Evolutionary conservation across 2,329 filamentous ascomycete genomes (phyloP).

Genomic region (Camillea tinctor): DNA sequence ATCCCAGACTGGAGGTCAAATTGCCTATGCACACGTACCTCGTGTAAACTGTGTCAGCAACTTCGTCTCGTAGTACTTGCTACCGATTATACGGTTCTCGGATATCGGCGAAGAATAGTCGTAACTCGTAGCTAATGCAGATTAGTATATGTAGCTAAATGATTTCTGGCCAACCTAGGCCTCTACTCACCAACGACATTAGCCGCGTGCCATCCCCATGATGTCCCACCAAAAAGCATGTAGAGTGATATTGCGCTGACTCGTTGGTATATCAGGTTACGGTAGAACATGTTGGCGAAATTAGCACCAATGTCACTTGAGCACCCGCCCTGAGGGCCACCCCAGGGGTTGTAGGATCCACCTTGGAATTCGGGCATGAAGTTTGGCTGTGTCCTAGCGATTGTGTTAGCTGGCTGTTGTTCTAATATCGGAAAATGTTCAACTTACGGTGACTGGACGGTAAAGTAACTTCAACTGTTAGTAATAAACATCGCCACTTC

Average conservation of each 20-base stretch:
- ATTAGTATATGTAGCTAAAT: not conserved
- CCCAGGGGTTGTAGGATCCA: slow-evolving; percentile 61
- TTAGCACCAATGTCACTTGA: slow-evolving; percentile 53
- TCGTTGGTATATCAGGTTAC: slow-evolving; percentile 58
- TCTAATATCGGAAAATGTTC: not conserved
- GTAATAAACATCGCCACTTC: not conserved
- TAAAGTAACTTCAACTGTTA: slow-evolving; percentile 27
- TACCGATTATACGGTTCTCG: slow-evolving; percentile 55
- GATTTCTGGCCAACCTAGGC: not conserved
- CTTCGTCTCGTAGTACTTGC: slow-evolving; percentile 64
- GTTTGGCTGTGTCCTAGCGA: slow-evolving; percentile 41
- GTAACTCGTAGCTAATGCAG: slow-evolving; percentile 50
- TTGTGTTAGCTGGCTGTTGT: not conserved
- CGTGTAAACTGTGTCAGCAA: slow-evolving; percentile 59
- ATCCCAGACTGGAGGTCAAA: not conserved
- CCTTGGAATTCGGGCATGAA: slow-evolving; percentile 62
- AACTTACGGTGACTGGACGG: slow-evolving; percentile 32
- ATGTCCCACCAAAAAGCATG: slow-evolving; percentile 65
- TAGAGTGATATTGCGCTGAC: slow-evolving; percentile 61
- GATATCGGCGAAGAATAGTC: slow-evolving; percentile 63
- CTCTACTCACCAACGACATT: slow-evolving; percentile 44
- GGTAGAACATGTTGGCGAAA: slow-evolving; percentile 64
- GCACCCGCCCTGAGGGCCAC: slow-evolving; percentile 56
- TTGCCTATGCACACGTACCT: slow-evolving; percentile 2
- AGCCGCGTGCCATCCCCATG: slow-evolving; percentile 58